Conservation (phyloP, 163 green algal species). For the Volvox carteri region DNA sequence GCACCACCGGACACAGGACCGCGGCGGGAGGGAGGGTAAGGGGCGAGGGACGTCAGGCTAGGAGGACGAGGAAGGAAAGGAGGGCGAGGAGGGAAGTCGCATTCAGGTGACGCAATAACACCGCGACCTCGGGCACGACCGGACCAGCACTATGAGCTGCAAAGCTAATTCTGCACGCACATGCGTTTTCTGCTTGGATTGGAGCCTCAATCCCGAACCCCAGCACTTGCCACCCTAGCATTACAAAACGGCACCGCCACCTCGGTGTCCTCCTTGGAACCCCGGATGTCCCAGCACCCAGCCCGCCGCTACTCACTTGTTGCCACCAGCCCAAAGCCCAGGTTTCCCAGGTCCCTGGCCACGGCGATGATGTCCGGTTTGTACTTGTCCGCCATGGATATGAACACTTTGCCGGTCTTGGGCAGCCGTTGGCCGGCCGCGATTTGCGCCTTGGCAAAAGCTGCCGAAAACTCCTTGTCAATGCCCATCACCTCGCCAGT, state of each 20-base stretch:
- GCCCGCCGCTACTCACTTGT: slow-evolving; percentile 80
- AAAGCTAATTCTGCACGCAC: no score
- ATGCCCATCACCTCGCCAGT: slow-evolving; percentile 98
- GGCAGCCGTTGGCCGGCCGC: slow-evolving; percentile 83
- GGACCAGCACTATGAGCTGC: no score
- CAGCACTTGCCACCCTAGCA: no score
- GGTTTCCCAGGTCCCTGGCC: slow-evolving; percentile 86
- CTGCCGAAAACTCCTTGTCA: slow-evolving; percentile 89
- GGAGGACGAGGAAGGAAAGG: not conserved
- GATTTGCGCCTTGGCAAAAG: slow-evolving; percentile 96
- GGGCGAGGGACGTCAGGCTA: not conserved
- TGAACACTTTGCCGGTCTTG: slow-evolving; percentile 82
- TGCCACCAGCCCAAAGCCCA: slow-evolving; percentile 93
- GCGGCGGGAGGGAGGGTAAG: not conserved
- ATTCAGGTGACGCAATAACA: no score
- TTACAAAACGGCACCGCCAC: no score
- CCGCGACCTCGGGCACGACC: no score
- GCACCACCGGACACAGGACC: not conserved
- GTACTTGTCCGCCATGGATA: slow-evolving; percentile 94
- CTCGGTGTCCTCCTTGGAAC: no score
- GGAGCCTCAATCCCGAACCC: no score
- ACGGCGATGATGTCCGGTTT: slow-evolving; percentile 69
- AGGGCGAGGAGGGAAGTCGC: not conserved
- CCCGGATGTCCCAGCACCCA: no score
- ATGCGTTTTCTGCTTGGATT: no score